Conservation (phyloP, 352 stramenopile genomes). For the Pythium myriotylum region DNA sequence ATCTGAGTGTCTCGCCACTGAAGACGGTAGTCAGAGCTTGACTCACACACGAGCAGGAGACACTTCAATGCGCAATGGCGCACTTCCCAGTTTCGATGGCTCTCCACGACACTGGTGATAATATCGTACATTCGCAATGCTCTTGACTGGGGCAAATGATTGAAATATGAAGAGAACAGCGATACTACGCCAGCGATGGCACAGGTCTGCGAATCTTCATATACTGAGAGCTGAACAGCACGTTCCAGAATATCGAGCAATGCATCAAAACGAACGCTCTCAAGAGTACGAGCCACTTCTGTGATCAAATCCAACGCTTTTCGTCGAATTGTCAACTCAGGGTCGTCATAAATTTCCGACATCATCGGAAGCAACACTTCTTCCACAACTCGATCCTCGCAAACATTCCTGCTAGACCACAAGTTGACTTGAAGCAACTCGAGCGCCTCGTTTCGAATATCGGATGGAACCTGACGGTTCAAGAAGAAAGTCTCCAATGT, state of each 20-base stretch:
- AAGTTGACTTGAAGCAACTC: slow-evolving; percentile 73
- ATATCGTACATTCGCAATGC: slow-evolving; percentile 84
- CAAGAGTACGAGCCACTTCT: slow-evolving; percentile 67
- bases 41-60: slow-evolving; percentile 72
- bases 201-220: slow-evolving; percentile 69
- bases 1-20: slow-evolving; percentile 67
- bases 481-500: slow-evolving; percentile 71
- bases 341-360: slow-evolving; percentile 71
- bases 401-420: slow-evolving; percentile 76
- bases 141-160: slow-evolving; percentile 70
- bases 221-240: slow-evolving; percentile 59
- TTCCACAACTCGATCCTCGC: slow-evolving; percentile 85
- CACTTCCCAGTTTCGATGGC: slow-evolving; percentile 63
- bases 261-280: slow-evolving; percentile 81
- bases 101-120: slow-evolving; percentile 64
- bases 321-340: slow-evolving; percentile 54
- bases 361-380: slow-evolving; percentile 79
- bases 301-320: slow-evolving; percentile 68
- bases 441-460: slow-evolving; percentile 70
- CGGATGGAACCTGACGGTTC: slow-evolving; percentile 39
- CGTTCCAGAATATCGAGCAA: slow-evolving; percentile 80
- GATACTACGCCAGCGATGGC: slow-evolving; percentile 63
- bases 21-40: slow-evolving; percentile 59
- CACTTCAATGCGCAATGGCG: slow-evolving; percentile 65
- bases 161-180: slow-evolving; percentile 80